These are phyloP conservation scores for Saccharomycopsis crataegensis DNA, from an alignment of 1,139 yeast genomes.

Conservation along the genomic window DNA sequence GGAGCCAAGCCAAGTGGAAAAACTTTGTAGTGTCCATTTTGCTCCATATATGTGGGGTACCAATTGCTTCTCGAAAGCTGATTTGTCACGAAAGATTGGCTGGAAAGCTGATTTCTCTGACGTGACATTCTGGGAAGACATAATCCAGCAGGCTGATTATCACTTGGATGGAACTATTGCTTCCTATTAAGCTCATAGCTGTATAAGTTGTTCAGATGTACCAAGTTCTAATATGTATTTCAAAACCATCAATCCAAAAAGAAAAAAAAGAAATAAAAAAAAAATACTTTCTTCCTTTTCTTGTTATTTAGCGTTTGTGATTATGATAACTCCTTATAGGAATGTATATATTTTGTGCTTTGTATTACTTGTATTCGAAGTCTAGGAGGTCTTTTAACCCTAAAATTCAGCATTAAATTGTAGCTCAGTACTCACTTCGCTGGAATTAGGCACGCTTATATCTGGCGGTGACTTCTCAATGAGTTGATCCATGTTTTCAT, in stretches of 20 bases:
- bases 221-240: not conserved
- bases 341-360: no score
- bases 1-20: slow-evolving; percentile 22
- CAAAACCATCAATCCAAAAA: not conserved
- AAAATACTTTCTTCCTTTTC: not conserved
- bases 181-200: not conserved
- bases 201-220: no score
- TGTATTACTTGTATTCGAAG: no score
- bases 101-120: slow-evolving; percentile 3
- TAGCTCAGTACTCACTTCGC: no score
- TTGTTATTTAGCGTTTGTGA: no score
- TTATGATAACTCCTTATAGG: no score
- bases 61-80: slow-evolving; percentile 30
- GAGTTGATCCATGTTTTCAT: not conserved
- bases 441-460: no score
- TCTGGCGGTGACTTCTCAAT: not conserved
- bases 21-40: slow-evolving; percentile 22
- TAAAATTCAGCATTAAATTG: no score
- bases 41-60: slow-evolving; percentile 31
- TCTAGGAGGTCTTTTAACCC: no score
- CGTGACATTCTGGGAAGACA: slow-evolving; percentile 2
- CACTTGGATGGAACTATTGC: not conserved
- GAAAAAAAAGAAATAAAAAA: not conserved
- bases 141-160: slow-evolving; percentile 1
- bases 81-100: slow-evolving; percentile 23